Conservation (phyloP, 306 rosid species). For the Amphicarpaea edgeworthii region DNA sequence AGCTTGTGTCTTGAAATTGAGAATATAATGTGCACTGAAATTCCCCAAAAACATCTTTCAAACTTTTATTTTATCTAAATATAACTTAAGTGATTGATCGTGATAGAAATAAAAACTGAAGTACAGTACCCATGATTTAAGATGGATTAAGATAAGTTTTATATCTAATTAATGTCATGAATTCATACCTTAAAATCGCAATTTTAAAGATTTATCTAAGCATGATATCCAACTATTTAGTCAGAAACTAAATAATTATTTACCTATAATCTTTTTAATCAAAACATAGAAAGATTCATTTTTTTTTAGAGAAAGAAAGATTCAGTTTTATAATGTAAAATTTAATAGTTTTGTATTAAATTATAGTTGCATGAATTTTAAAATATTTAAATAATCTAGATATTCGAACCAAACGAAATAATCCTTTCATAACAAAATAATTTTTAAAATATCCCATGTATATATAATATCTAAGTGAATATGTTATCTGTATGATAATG, state of each 20-base stretch:
- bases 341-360: not conserved
- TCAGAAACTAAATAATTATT: not conserved
- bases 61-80: not conserved
- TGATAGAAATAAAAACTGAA: not conserved
- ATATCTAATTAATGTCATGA: not conserved
- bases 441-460: too few relatives aligned
- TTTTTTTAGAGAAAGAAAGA: not conserved
- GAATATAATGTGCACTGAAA: not conserved
- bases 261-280: not conserved
- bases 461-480: too few relatives aligned
- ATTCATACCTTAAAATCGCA: too few relatives aligned
- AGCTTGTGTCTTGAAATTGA: not conserved
- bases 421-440: not conserved
- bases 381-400: not conserved
- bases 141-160: not conserved
- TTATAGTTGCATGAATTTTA: not conserved
- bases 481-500: too few relatives aligned
- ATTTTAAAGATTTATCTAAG: too few relatives aligned
- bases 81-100: not conserved
- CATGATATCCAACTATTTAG: too few relatives aligned
- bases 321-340: not conserved
- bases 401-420: not conserved
- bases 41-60: not conserved
- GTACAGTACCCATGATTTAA: not conserved
- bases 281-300: not conserved